Evolutionary conservation across 495 filamentous ascomycete species (phyloP), one percentile per base, ranked within the genome.

Genomic region (Lophiotrema nucula): DNA sequence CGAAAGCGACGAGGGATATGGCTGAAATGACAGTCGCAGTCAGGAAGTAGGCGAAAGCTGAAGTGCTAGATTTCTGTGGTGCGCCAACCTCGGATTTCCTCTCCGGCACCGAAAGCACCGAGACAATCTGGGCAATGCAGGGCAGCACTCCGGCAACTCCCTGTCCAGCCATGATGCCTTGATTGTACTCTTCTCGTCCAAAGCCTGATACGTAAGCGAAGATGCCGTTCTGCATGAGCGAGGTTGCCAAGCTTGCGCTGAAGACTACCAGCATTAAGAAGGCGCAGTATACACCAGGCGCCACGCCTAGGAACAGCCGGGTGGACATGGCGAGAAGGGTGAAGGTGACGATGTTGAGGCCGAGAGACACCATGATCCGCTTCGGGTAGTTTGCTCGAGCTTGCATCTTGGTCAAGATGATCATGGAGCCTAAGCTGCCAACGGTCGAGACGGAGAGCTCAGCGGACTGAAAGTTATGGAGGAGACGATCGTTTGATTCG

Each of bases 81-180:
- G 35, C 55, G 31, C 51, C 47, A 13, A 27, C 42, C 16, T 70
- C 62, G 19, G 64, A 55, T 13, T 52, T 53, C 16, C 42, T 56
- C 33, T 59, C 60, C 0, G 85, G 78, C 12, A 92, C 81, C 0
- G 83, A 80, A 26, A 97, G 76, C 25, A 92, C 89, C 1, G 90
- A 88, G 35, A 88, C 66, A 60, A 97, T 93, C 65, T 89, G 92
- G 0, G 88, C 88, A 53, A 96, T 80, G 38, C 88, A 88, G 0
- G 93, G 95, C 13, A 97, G 77, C 3, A 99, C 92, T 27, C 93
- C 93, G 1, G 93, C 91, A 5, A 97, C 77, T 15, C 84, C 95
- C 70, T 99, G 93, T 8, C 93, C 93, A 22, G 84, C 84, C 95
- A 99, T 97, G 70, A 97, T 91, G 18, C 86, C 93, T 71, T 97